A percentile compares a stretch with the other conserved stretches of the same genome.
These are phyloP conservation scores for Aureobasidium uvarum DNA, from an alignment of 2,329 filamentous ascomycete genomes.

Conservation along the genomic window DNA sequence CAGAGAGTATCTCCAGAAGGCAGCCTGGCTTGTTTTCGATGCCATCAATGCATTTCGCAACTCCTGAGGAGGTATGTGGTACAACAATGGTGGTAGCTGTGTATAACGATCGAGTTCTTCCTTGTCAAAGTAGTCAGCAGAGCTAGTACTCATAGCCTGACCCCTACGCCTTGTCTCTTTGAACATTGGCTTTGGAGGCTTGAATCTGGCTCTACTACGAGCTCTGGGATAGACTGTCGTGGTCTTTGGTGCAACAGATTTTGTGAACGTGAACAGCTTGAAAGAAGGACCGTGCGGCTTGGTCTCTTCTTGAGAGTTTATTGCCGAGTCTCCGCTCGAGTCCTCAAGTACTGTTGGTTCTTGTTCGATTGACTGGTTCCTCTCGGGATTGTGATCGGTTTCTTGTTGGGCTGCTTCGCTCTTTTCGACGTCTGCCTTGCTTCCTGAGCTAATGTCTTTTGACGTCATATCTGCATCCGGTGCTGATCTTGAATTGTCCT, in stretches of 20 bases:
- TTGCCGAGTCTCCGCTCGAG: background rate
- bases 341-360: background rate
- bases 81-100: background rate
- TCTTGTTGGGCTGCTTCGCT: background rate
- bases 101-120: background rate
- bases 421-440: background rate
- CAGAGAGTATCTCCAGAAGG: slow-evolving; percentile 62
- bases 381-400: background rate
- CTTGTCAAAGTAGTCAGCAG: background rate
- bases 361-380: background rate
- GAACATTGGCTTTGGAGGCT: slow-evolving; percentile 19
- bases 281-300: background rate
- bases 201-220: slow-evolving; percentile 13
- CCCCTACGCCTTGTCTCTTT: slow-evolving; percentile 8
- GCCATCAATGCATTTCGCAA: slow-evolving; percentile 18
- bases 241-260: background rate
- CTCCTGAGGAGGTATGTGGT: slow-evolving; percentile 22
- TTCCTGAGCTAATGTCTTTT: background rate
- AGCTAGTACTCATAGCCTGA: background rate
- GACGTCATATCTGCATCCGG: slow-evolving; percentile 11
- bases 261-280: background rate
- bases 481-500: background rate
- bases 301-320: background rate
- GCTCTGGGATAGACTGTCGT: slow-evolving; percentile 9
- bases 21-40: slow-evolving; percentile 13